Evolutionary conservation across 2,329 filamentous ascomycete species (phyloP), one percentile per base, ranked within the genome.

Genomic region (Penicillium oxalicum): DNA sequence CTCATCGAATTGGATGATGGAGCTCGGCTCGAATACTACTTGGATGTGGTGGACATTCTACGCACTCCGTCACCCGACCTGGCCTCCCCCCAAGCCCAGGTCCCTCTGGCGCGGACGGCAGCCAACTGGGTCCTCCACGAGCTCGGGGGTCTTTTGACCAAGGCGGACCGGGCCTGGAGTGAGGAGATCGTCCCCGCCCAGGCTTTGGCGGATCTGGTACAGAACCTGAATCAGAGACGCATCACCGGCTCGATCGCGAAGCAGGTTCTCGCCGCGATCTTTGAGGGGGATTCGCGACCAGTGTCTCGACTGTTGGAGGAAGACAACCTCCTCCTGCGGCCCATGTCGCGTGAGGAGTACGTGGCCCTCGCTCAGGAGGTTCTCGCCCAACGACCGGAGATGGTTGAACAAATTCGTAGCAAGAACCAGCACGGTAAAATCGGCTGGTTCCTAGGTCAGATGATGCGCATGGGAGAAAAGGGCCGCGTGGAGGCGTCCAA

Each of bases 81-180:
- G 41, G 53, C 61, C n/a, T 47, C 58, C n/a, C 48, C 58, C 26
- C 57, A 59, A 40, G 61, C 65, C 11, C 60, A 50, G 24, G 59
- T 59, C 11, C 63, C 66, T 33, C 54, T 74, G 28, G 74, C 78
- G 12, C 79, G 75, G 51, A 61, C 73, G 3, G 75, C 74, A 4
- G 79, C 75, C n/a, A 85, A 85, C 55, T 85, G 82, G 86, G 83
- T 87, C 40, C 75, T 90, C 28, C 86, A 91, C 60, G 86, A 90
- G 60, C 75, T 90, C 2, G 87, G 86, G 6, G 83, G 84, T 1
- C 69, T 89, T 9, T 56, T 75, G 33, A 68, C 70, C 49, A 82
- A 80, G 9, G 76, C 79, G 1, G 78, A 80, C 46, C 58, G 64
- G 24, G 48, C 61, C 12, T 76, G 72, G 71, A 62, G 70, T 49